Evolutionary conservation across 176 grass and related monocot genomes (phyloP), one percentile per base, ranked within the genome.

Genomic region (Juncus effusus): DNA sequence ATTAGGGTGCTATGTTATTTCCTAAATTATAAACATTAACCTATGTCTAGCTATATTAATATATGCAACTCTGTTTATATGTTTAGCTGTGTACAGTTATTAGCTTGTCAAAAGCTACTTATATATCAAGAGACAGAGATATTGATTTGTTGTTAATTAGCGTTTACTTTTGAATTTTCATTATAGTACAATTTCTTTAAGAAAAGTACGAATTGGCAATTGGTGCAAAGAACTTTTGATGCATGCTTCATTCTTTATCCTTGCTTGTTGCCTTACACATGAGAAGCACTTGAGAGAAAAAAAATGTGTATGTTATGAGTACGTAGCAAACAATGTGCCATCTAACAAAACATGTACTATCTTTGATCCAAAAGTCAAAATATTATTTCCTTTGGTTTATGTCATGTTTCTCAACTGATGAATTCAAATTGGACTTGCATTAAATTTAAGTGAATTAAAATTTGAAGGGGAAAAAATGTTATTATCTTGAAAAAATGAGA

Each of bases 211-310:
- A 28, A 28, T 28, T 28, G 19, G 16, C 12, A 52, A 40, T 55
- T 78, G 45, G 53, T 14, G 41, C 61, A 58, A 58, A 67, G 55
- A 60, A 67, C 60, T 77, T 67, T 65, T 40, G 53, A 58, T 47
- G 4, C 44, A 47, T 47, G 44, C 50, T 49, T 62, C 39, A 62
- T 62, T 63, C 39, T 54, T 77, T 78, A 3, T 77, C 13, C 8
- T 28, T 36, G 51, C 57, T 77, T 60, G 69, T 70, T 70, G 76
- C 65, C 51, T 7, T 78, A 78, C 65, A 67, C 64, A 70, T 69
- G 36, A 19, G 49, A 62, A 38, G 76, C 76, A 78, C 65, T 78
- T 61, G 6, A 13, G 5, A 16, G 42, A 56, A 62, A 38, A 40
- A 69, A 15, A 69, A 56, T 38, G 40, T 19, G 44, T 6, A 73